phyloP scores from a whole-genome alignment of 495 filamentous ascomycete genomes.

The Lichina pygmaea region DNA sequence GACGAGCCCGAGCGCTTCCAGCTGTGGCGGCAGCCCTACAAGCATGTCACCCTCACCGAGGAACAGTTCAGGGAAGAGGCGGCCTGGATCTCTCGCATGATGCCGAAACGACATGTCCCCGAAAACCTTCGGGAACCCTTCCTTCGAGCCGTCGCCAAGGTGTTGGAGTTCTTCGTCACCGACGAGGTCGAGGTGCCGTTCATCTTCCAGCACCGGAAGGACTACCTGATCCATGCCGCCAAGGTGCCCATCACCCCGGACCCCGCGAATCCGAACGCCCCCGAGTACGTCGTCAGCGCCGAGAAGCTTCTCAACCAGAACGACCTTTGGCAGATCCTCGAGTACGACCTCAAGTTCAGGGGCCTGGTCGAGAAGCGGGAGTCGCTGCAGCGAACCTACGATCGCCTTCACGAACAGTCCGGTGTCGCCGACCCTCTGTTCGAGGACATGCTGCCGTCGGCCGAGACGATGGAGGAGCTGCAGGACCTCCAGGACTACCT shows the following conservation, averaged over 20 bases:
- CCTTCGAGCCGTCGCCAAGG: slow-evolving; percentile 62
- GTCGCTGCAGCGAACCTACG: slow-evolving; percentile 47
- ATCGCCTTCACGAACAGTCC: slow-evolving; percentile 33
- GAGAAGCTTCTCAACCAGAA: slow-evolving; percentile 80
- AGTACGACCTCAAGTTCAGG: slow-evolving; percentile 80
- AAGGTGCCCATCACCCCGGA: slow-evolving; percentile 31
- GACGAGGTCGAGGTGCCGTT: slow-evolving; percentile 90
- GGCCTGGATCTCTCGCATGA: slow-evolving; percentile 65
- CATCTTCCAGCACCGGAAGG: slow-evolving; percentile 92
- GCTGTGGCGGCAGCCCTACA: slow-evolving; percentile 66
- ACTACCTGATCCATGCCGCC: slow-evolving; percentile 83
- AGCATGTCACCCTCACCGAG: slow-evolving; percentile 41
- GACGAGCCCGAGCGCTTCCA: slow-evolving; percentile 93
- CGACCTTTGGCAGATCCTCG: slow-evolving; percentile 82
- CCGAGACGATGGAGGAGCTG: slow-evolving; percentile 67
- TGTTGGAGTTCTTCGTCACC: slow-evolving; percentile 80
- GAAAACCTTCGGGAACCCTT: slow-evolving; percentile 53
- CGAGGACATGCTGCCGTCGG: slow-evolving; percentile 52
- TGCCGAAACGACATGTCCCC: slow-evolving; percentile 57
- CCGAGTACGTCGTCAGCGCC: slow-evolving; percentile 45
- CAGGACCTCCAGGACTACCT: slow-evolving; percentile 93
- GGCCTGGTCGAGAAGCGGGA: slow-evolving; percentile 75
- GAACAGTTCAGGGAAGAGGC: slow-evolving; percentile 75
- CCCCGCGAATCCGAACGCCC: slow-evolving; percentile 30
- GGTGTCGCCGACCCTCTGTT: slow-evolving; percentile 32